A percentile compares a stretch with the other conserved stretches of the same genome.
Evolutionary conservation across 2,329 filamentous ascomycete species (phyloP).

Genomic region (Colletotrichum lindemuthianum): DNA sequence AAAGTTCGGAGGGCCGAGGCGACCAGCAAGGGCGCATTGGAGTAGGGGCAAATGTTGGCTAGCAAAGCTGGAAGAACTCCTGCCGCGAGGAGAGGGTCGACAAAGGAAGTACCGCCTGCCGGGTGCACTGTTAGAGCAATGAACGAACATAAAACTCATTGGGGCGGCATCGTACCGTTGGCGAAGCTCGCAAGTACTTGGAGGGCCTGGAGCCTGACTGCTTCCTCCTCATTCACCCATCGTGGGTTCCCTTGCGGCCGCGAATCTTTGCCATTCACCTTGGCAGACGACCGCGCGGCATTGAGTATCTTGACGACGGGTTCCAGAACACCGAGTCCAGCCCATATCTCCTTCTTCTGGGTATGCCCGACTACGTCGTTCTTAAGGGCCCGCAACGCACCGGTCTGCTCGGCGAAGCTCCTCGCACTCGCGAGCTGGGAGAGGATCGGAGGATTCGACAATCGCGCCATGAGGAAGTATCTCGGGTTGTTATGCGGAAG

Average conservation of each 20-base stretch:
- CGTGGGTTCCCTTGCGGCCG: constrained; percentile 39
- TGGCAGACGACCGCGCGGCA: constrained; percentile 44
- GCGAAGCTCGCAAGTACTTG: constrained; percentile 88
- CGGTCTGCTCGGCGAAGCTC: constrained; percentile 61
- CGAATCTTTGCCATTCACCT: constrained; percentile 52
- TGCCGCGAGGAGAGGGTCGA: constrained; percentile 77
- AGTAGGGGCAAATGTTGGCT: constrained; percentile 71
- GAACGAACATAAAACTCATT: not conserved
- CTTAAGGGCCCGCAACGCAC: constrained; percentile 78
- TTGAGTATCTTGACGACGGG: constrained; percentile 62
- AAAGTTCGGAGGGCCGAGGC: constrained; percentile 80
- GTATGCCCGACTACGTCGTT: constrained; percentile 90
- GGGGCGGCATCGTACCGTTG: constrained; percentile 67
- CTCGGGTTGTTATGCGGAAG: not conserved
- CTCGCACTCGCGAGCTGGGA: constrained; percentile 66
- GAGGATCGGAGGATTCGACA: constrained; percentile 63
- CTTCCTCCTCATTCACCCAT: constrained; percentile 69
- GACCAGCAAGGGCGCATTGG: constrained; percentile 73
- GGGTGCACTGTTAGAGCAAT: constrained; percentile 11
- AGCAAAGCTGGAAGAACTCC: constrained; percentile 76
- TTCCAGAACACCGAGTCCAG: constrained; percentile 75
- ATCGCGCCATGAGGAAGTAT: constrained; percentile 59
- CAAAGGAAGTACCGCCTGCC: constrained; percentile 81
- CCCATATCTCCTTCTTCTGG: constrained; percentile 84
- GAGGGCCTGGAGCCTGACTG: constrained; percentile 79